phyloP scores from a whole-genome alignment of 495 filamentous ascomycete species.

The Hypomontagnella submonticulosa region DNA sequence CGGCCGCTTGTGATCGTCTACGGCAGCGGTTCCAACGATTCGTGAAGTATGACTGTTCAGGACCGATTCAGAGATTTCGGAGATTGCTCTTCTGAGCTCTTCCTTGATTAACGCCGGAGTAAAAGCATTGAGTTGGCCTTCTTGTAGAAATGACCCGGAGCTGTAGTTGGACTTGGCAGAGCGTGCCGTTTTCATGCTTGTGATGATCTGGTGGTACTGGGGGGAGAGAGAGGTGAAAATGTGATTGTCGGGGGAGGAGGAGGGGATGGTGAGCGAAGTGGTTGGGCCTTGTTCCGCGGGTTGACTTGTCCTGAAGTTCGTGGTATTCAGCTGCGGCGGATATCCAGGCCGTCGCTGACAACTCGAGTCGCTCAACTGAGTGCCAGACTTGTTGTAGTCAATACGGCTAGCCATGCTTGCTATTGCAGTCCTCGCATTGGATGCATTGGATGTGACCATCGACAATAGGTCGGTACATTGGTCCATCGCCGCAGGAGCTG shows the following conservation, averaged over 20 bases:
- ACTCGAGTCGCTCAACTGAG: not conserved
- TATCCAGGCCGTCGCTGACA: not conserved
- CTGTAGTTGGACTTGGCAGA: constrained; percentile 4
- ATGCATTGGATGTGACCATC: too few species aligned
- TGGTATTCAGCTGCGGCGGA: constrained; percentile 1
- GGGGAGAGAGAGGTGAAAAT: not conserved
- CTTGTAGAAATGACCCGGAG: constrained; percentile 20
- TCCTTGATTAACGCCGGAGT: constrained; percentile 19
- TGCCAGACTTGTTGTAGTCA: constrained; percentile 1
- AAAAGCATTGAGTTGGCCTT: constrained; percentile 19
- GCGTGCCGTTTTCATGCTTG: constrained; percentile 14
- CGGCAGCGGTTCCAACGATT: not conserved
- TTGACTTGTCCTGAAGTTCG: constrained; percentile 15
- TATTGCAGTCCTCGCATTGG: not conserved
- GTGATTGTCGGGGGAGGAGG: not conserved
- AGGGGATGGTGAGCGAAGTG: not conserved
- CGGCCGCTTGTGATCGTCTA: not conserved
- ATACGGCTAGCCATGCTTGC: constrained; percentile 5
- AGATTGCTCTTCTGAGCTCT: constrained; percentile 24
- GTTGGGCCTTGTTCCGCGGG: constrained; percentile 1
- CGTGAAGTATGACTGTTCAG: constrained; percentile 21
- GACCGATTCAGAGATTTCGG: constrained; percentile 9
- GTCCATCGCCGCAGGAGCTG: too few species aligned
- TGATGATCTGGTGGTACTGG: too few species aligned
- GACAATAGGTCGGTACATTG: not conserved